Conservation (phyloP, 768 basidiomycete species). For the Suillus bovinus region DNA sequence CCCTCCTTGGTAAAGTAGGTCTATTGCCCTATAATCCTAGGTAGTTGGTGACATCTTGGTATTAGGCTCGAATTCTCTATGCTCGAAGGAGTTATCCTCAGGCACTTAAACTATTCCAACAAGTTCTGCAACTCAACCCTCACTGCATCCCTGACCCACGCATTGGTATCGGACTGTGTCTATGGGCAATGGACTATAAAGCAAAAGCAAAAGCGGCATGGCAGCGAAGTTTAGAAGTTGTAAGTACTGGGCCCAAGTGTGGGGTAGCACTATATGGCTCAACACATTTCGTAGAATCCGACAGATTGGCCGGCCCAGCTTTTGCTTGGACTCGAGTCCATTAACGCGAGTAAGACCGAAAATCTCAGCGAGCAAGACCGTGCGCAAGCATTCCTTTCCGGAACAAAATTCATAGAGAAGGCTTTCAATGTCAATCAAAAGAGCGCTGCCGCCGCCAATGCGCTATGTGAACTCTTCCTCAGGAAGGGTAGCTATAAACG, state of each 20-base stretch:
- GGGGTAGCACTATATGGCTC: not conserved
- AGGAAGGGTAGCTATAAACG: conserved; percentile 64
- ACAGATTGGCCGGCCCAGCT: conserved; percentile 77
- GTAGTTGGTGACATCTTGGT: conserved; percentile 6
- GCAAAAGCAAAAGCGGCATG: conserved; percentile 85
- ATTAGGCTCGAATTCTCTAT: conserved; percentile 82
- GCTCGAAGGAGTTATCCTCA: conserved; percentile 73
- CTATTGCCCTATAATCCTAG: not conserved
- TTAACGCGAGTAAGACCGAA: conserved; percentile 83
- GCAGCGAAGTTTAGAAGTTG: conserved; percentile 86
- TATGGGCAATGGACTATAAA: conserved; percentile 88
- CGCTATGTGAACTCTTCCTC: conserved; percentile 77
- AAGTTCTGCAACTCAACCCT: conserved; percentile 76
- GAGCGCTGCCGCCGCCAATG: conserved; percentile 75
- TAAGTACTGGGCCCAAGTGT: conserved; percentile 37
- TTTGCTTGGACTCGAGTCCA: conserved; percentile 80
- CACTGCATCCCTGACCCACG: conserved; percentile 88
- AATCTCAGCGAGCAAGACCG: conserved; percentile 64
- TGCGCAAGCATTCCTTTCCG: conserved; percentile 55
- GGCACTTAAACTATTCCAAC: conserved; percentile 85
- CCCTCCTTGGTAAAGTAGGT: conserved; percentile 80
- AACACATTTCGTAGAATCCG: conserved; percentile 55
- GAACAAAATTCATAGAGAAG: conserved; percentile 69
- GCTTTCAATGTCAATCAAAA: conserved; percentile 69
- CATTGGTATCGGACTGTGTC: conserved; percentile 92